phyloP scores from a whole-genome alignment of 495 filamentous ascomycete species.

The Delitschia confertaspora region DNA sequence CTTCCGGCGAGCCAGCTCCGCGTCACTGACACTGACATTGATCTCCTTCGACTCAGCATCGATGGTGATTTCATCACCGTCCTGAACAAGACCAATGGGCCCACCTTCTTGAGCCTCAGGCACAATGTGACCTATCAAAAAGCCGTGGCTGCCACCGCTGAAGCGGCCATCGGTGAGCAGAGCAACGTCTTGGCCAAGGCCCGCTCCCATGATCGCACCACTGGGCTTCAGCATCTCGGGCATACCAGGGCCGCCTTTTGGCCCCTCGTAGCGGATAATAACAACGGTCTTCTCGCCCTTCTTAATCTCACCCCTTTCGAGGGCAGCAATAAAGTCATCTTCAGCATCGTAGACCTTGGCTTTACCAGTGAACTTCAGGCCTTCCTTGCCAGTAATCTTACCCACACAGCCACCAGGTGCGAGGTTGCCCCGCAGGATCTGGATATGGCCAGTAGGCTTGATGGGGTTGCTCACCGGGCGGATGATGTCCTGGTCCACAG shows the following conservation, averaged over 20 bases:
- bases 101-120: constrained; percentile 63
- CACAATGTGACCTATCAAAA: constrained; percentile 68
- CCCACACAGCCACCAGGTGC: constrained; percentile 89
- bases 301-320: constrained; percentile 64
- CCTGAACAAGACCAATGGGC: constrained; percentile 56
- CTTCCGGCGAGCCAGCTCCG: constrained; percentile 57
- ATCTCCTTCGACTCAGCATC: constrained; percentile 59
- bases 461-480: constrained; percentile 85
- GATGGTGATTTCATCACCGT: constrained; percentile 63
- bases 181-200: constrained; percentile 72
- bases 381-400: constrained; percentile 98
- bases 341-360: constrained; percentile 74
- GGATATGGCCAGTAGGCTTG: constrained; percentile 90
- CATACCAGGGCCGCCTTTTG: constrained; percentile 75
- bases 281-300: constrained; percentile 98
- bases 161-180: constrained; percentile 73
- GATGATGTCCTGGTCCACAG: constrained; percentile 79
- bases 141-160: constrained; percentile 68
- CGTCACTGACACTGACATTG: constrained; percentile 47
- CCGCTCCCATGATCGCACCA: constrained; percentile 77
- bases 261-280: constrained; percentile 91
- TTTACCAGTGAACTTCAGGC: constrained; percentile 74
- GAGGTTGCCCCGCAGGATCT: constrained; percentile 86
- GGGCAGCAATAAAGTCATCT: constrained; percentile 39
- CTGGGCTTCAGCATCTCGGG: constrained; percentile 82